Conservation (phyloP, 768 basidiomycete species). For the Trametes elegans region DNA sequence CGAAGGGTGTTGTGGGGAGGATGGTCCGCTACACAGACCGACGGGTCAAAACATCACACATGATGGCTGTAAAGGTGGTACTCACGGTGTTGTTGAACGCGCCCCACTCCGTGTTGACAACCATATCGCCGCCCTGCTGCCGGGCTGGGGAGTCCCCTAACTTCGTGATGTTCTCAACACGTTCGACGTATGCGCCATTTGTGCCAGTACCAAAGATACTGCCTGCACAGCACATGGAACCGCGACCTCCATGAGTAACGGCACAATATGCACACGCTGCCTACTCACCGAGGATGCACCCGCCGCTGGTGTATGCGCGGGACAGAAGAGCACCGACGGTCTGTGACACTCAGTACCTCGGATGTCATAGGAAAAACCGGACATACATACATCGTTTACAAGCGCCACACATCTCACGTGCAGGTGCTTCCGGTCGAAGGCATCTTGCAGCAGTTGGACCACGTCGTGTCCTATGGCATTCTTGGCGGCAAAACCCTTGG, state of each 20-base stretch:
- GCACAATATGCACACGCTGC: not conserved
- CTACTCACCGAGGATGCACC: constrained; percentile 64
- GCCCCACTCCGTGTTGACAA: constrained; percentile 98
- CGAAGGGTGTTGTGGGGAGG: constrained; percentile 85
- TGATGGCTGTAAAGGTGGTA: not conserved
- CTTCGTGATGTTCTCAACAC: constrained; percentile 81
- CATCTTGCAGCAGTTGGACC: constrained; percentile 86
- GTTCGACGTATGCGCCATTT: constrained; percentile 96
- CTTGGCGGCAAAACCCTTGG: constrained; percentile 92
- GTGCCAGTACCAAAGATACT: constrained; percentile 98
- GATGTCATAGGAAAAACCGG: not conserved
- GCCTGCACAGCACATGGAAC: constrained; percentile 26
- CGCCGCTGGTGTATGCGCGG: constrained; percentile 89
- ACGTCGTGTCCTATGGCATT: constrained; percentile 89
- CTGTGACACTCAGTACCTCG: constrained; percentile 38
- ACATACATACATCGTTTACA: constrained; percentile 83
- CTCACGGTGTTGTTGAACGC: constrained; percentile 91
- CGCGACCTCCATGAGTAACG: not conserved
- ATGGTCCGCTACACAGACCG: constrained; percentile 56
- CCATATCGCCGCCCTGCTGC: constrained; percentile 74
- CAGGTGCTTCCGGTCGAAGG: constrained; percentile 88
- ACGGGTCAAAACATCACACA: not conserved
- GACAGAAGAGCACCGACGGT: constrained; percentile 95
- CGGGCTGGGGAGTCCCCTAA: constrained; percentile 62
- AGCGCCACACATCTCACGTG: constrained; percentile 90